Evolutionary conservation across 1,284 basidiomycete species (phyloP), one percentile per base, ranked within the genome.

Genomic region (Farysia itapuensis): DNA sequence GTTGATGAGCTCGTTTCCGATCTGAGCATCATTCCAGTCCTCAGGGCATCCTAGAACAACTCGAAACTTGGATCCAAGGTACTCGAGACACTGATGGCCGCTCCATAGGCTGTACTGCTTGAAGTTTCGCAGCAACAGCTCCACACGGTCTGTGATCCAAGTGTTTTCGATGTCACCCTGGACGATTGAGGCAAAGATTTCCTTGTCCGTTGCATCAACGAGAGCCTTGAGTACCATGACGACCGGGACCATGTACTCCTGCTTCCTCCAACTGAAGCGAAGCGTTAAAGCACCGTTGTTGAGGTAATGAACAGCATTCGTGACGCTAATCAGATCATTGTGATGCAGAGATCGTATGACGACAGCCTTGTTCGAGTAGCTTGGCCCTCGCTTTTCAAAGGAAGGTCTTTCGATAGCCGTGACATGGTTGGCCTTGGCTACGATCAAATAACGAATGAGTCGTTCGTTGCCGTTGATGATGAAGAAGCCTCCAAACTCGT

Each of bases 391-490:
- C 71, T 90, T 94, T 46, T 84, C 78, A 79, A 91, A 99, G 13
- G 89, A 87, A 23, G 88, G 85, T 32, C 91, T 87, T 59, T 88
- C 80, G 67, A 95, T 85, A 28, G 89, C 85, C 57, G 89, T 89
- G 70, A 89, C 89, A 79, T 93, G 89, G 75, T 95, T 90, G 52
- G 92, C 83, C 65, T 85, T 87, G 57, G 85, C 91, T 61, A 92
- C 85, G 77, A 93, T 93, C 72, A 95, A 87, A 80, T 93, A 97
- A 49, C 95, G 91, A 70, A 99, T 91, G 64, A 99, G 84, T 79
- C 93, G 90, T 80, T 99, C 95, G 80, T 97, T 98, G 56, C 95
- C 95, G 78, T 99, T 99, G 77, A 99, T 87, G 70, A 99, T 84
- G 76, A 98, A 99, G 81, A 98, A 98, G 21, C 94, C 95, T 35